phyloP scores from a whole-genome alignment of 2,329 filamentous ascomycete species.

The Penicillium nordicum region DNA sequence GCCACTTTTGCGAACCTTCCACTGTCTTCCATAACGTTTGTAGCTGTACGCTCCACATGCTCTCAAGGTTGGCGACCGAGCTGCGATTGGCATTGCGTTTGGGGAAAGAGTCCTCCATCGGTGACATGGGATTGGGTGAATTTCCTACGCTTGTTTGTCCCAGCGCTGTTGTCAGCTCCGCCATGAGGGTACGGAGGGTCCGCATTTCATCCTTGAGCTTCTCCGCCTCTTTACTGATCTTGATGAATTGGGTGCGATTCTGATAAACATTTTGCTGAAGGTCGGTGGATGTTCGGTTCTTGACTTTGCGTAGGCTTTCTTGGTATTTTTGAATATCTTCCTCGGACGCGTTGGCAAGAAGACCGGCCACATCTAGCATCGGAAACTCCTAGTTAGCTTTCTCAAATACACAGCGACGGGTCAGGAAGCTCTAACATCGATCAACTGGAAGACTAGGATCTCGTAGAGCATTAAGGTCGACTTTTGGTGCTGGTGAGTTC shows the following conservation, averaged over 20 bases:
- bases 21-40: constrained; percentile 92
- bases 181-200: constrained; percentile 82
- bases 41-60: constrained; percentile 64
- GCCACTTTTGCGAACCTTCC: constrained; percentile 95
- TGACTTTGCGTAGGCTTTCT: constrained; percentile 69
- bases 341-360: constrained; percentile 81
- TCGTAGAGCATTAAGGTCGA: constrained; percentile 74
- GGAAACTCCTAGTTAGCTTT: constrained; percentile 14
- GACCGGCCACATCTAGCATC: constrained; percentile 48
- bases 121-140: constrained; percentile 54
- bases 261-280: constrained; percentile 95
- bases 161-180: constrained; percentile 76
- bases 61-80: constrained; percentile 74
- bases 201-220: constrained; percentile 97
- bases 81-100: constrained; percentile 73
- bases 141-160: constrained; percentile 45
- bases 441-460: constrained; percentile 78
- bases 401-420: not conserved
- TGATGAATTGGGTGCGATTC: constrained; percentile 97
- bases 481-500: constrained; percentile 55
- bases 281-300: constrained; percentile 73
- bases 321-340: constrained; percentile 83
- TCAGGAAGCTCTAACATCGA: constrained; percentile 58
- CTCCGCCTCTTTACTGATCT: constrained; percentile 98
- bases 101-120: constrained; percentile 50